phyloP scores from a whole-genome alignment of 352 stramenopile species.

The Globisporangium nunn region DNA sequence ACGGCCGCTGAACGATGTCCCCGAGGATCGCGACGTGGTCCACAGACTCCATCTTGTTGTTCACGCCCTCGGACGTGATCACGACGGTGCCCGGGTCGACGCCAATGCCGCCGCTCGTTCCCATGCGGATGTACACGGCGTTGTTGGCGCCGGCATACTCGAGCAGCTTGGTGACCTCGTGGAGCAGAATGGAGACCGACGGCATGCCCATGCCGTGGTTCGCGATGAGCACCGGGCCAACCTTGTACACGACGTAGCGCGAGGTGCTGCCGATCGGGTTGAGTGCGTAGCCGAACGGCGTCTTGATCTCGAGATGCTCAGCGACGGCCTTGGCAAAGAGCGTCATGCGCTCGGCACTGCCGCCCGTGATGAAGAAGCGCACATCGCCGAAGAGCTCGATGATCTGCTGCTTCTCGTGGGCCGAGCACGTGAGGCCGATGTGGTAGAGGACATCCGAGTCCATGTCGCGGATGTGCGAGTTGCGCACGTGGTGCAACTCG shows the following conservation, averaged over 20 bases:
- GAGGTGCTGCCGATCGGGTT: slow-evolving; percentile 57
- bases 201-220: slow-evolving; percentile 82
- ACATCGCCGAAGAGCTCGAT: slow-evolving; percentile 57
- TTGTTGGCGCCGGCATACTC: slow-evolving; percentile 55
- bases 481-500: slow-evolving; percentile 34
- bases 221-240: slow-evolving; percentile 66
- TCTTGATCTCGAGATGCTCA: slow-evolving; percentile 40
- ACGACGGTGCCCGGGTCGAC: slow-evolving; percentile 76
- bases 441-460: slow-evolving; percentile 70
- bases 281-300: slow-evolving; percentile 59
- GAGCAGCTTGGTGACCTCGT: slow-evolving; percentile 82
- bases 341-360: slow-evolving; percentile 70
- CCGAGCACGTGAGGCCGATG: slow-evolving; percentile 56
- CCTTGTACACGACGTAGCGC: slow-evolving; percentile 78
- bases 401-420: slow-evolving; percentile 37
- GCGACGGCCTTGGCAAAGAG: slow-evolving; percentile 55
- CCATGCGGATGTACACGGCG: slow-evolving; percentile 72
- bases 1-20: slow-evolving; percentile 36
- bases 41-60: slow-evolving; percentile 67
- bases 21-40: slow-evolving; percentile 62
- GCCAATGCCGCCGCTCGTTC: slow-evolving; percentile 70
- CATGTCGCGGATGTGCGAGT: slow-evolving; percentile 55
- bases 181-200: slow-evolving; percentile 74
- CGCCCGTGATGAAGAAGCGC: slow-evolving; percentile 74
- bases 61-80: slow-evolving; percentile 75